phyloP scores from a whole-genome alignment of 73 alveolate genomes.

The Tetrahymena elliotti region DNA sequence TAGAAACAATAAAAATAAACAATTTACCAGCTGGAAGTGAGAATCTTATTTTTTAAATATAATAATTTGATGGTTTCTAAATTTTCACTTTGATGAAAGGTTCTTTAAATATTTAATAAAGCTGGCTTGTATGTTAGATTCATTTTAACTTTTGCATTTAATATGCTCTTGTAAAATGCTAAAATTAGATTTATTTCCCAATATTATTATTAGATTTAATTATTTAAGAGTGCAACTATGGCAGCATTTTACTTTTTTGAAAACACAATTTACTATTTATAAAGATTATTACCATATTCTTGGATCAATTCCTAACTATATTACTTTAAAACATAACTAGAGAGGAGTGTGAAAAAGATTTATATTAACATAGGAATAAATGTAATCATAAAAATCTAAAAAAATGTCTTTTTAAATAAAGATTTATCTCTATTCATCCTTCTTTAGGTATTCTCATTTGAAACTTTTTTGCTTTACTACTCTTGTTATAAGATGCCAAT shows the following conservation, averaged over 20 bases:
- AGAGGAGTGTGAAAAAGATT: not conserved
- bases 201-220: not conserved
- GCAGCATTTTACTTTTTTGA: not conserved
- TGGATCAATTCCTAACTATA: not conserved
- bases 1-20: not conserved
- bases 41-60: not conserved
- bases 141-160: not conserved
- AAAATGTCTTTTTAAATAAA: not conserved
- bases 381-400: not conserved
- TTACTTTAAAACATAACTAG: not conserved
- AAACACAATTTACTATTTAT: not conserved
- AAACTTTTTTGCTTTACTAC: not conserved
- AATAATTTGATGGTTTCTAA: not conserved
- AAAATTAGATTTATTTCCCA: not conserved
- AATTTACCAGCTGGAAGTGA: not conserved
- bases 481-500: not conserved
- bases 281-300: not conserved
- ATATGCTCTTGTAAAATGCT: not conserved
- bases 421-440: not conserved
- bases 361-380: not conserved
- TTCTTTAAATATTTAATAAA: not conserved
- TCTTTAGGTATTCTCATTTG: not conserved
- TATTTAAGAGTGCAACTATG: not conserved
- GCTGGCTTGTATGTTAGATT: not conserved
- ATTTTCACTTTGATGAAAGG: not conserved